Evolutionary conservation across 2,329 filamentous ascomycete species (phyloP).

Genomic region (Hypoxylon sp.): DNA sequence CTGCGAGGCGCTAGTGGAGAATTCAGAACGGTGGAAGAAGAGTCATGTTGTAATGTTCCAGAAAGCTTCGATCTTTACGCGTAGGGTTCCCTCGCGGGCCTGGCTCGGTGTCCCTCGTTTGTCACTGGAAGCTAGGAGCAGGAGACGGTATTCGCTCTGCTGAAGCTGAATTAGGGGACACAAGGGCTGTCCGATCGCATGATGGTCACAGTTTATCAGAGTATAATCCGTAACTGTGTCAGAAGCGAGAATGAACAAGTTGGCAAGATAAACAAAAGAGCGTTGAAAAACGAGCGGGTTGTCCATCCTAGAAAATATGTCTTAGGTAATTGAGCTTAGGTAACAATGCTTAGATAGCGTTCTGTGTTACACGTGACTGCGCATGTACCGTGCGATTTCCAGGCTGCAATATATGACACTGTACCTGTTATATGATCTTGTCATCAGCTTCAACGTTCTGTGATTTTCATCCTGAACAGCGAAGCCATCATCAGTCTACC

Average conservation of each 20-base stretch:
- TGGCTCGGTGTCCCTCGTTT: background rate
- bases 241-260: too few relatives aligned
- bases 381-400: slow-evolving; percentile 4
- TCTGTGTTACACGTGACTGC: background rate
- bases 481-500: background rate
- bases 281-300: too few relatives aligned
- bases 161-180: too few relatives aligned
- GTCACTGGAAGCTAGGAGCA: slow-evolving; percentile 12
- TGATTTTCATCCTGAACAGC: background rate
- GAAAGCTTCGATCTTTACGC: slow-evolving; percentile 21
- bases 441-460: slow-evolving; percentile 1
- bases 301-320: too few relatives aligned
- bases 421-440: slow-evolving; percentile 16
- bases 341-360: background rate
- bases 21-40: slow-evolving; percentile 15
- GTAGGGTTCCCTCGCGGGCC: background rate
- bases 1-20: slow-evolving; percentile 6
- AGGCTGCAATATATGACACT: slow-evolving; percentile 18
- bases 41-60: slow-evolving; percentile 27
- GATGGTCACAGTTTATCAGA: too few relatives aligned
- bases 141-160: slow-evolving; percentile 11
- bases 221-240: too few relatives aligned
- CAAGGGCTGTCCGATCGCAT: too few relatives aligned
- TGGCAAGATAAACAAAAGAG: too few relatives aligned
- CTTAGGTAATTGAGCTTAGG: background rate